phyloP scores from a whole-genome alignment of 768 basidiomycete genomes.

The Butyriboletus loyo region DNA sequence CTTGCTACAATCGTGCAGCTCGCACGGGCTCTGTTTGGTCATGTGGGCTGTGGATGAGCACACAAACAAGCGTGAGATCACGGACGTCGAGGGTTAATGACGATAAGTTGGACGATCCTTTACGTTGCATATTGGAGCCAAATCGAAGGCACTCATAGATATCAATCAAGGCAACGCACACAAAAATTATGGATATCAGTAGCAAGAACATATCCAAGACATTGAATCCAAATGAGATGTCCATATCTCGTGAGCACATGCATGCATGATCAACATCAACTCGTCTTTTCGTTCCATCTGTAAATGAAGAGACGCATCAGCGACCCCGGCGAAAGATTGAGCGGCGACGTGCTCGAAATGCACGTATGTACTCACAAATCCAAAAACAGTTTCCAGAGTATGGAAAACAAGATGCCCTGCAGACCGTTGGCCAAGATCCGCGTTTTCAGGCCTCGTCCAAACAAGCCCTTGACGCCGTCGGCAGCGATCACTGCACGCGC shows the following conservation, averaged over 20 bases:
- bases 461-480: conserved; percentile 77
- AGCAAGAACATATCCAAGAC: not conserved
- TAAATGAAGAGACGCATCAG: not conserved
- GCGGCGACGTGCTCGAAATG: not conserved
- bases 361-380: conserved; percentile 65
- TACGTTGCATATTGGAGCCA: no score
- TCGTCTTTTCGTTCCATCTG: conserved; percentile 37
- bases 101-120: no score
- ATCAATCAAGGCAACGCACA: not conserved
- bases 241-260: not conserved
- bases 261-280: not conserved
- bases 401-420: conserved; percentile 87
- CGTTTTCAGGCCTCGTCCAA: conserved; percentile 89
- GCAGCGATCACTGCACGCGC: conserved; percentile 69
- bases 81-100: no score
- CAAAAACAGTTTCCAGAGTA: conserved; percentile 89
- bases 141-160: not conserved
- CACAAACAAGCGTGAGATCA: no score
- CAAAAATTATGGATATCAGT: not conserved
- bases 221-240: not conserved
- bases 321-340: not conserved
- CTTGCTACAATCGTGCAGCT: no score
- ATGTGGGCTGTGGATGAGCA: no score
- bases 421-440: conserved; percentile 86
- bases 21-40: no score